phyloP scores from a whole-genome alignment of 345 rosid species.

The Salix exigua region DNA sequence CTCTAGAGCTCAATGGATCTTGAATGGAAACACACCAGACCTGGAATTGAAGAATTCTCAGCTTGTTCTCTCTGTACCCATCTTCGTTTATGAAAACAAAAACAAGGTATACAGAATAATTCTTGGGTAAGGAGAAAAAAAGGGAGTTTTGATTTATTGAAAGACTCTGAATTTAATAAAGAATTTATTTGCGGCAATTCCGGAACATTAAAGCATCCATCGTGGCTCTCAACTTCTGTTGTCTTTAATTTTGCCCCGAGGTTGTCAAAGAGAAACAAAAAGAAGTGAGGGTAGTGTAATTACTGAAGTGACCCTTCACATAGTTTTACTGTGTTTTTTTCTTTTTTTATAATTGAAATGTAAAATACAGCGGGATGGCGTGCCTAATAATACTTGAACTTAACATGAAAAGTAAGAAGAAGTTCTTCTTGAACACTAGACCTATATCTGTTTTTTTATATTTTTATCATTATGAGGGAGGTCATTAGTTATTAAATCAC shows the following conservation, averaged over 20 bases:
- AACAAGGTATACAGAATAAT: not conserved
- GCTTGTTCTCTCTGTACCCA: not conserved
- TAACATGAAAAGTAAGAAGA: no score
- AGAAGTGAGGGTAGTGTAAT: not conserved
- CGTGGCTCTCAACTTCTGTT: not conserved
- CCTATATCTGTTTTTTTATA: not conserved
- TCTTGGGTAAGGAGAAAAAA: conserved; percentile 25
- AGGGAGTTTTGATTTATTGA: not conserved
- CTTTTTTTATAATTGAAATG: no score
- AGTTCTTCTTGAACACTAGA: no score
- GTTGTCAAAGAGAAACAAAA: not conserved
- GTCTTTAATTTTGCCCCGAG: not conserved
- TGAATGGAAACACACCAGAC: not conserved
- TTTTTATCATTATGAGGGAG: not conserved
- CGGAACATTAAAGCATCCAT: not conserved
- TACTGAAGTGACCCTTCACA: not conserved
- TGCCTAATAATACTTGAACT: no score
- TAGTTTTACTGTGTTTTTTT: not conserved
- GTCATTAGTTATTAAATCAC: not conserved
- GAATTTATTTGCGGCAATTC: not conserved
- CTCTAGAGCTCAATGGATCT: not conserved
- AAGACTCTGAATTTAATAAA: not conserved
- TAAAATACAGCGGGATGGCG: no score
- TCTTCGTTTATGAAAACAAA: not conserved
- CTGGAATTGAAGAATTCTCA: not conserved